These are phyloP conservation scores for Trifolium repens DNA, from an alignment of 306 rosid species.

Conservation along the genomic window DNA sequence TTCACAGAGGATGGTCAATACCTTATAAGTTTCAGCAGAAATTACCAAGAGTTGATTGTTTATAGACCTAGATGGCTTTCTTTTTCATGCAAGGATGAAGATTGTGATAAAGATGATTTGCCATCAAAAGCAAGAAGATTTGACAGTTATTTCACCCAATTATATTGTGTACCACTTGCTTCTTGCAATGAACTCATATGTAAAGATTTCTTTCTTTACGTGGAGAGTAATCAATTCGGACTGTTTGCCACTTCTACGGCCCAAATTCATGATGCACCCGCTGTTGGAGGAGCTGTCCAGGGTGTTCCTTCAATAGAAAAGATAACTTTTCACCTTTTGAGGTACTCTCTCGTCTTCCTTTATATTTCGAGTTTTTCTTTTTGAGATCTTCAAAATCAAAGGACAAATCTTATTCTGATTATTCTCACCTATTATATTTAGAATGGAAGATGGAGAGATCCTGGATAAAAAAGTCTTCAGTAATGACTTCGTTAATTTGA, in stretches of 20 bases:
- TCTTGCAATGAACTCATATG: conserved; percentile 86
- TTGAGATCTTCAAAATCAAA: background rate
- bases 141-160: conserved; percentile 83
- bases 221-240: conserved; percentile 79
- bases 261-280: conserved; percentile 69
- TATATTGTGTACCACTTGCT: conserved; percentile 78
- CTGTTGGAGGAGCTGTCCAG: conserved; percentile 82
- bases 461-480: conserved; percentile 83
- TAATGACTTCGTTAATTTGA: conserved; percentile 83
- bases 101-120: conserved; percentile 71
- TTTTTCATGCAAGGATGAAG: conserved; percentile 84
- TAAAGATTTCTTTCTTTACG: conserved; percentile 92
- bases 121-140: conserved; percentile 75
- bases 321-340: conserved; percentile 87
- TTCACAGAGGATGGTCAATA: conserved; percentile 96
- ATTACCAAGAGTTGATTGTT: conserved; percentile 78
- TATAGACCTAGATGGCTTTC: conserved; percentile 92
- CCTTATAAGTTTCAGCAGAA: conserved; percentile 89
- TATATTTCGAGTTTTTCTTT: background rate
- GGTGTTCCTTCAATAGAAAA: conserved; percentile 89
- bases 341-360: conserved; percentile 53
- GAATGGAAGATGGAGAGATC: conserved; percentile 84
- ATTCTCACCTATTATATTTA: conserved; percentile 45
- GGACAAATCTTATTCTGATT: conserved; percentile 18
- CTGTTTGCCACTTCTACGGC: conserved; percentile 89